Evolutionary conservation across 768 basidiomycete genomes (phyloP).

Genomic region (Pleurotus djamor): DNA sequence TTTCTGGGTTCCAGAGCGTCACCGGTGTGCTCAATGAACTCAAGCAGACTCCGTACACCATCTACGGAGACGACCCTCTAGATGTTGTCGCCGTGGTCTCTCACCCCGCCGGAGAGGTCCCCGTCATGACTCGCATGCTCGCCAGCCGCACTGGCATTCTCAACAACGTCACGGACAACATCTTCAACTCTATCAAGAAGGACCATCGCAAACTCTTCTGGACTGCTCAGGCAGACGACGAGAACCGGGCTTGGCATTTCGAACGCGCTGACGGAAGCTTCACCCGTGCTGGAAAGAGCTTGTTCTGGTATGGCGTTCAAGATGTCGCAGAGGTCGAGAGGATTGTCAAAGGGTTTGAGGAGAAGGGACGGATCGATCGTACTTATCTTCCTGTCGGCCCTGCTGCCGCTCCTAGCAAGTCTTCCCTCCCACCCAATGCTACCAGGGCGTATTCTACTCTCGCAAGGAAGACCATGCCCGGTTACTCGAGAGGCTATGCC

Average conservation of each 20-base stretch:
- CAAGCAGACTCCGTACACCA: conserved; percentile 81
- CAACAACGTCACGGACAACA: conserved; percentile 96
- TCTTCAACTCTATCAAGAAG: conserved; percentile 95
- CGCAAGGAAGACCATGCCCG: conserved; percentile 41
- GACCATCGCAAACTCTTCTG: conserved; percentile 94
- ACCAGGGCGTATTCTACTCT: conserved; percentile 59
- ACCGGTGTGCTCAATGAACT: conserved; percentile 83
- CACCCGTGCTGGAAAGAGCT: conserved; percentile 86
- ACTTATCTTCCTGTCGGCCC: conserved; percentile 89
- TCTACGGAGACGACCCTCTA: conserved; percentile 98
- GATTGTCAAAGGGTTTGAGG: conserved; percentile 72
- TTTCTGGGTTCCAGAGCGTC: conserved; percentile 79
- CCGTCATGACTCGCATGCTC: conserved; percentile 92
- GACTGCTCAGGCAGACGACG: conserved; percentile 96
- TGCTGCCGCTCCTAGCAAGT: conserved; percentile 53
- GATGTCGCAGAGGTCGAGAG: conserved; percentile 91
- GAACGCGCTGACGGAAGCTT: conserved; percentile 98
- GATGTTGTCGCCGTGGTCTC: conserved; percentile 95
- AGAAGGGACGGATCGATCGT: conserved; percentile 81
- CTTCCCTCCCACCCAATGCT: conserved; percentile 34
- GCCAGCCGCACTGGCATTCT: conserved; percentile 85
- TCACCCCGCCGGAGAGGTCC: conserved; percentile 84
- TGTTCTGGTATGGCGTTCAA: conserved; percentile 98
- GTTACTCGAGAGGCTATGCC: conserved; percentile 31
- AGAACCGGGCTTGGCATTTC: conserved; percentile 98